Evolutionary conservation across 257 asterid genomes (phyloP).

Genomic region (Osmanthus fragrans): DNA sequence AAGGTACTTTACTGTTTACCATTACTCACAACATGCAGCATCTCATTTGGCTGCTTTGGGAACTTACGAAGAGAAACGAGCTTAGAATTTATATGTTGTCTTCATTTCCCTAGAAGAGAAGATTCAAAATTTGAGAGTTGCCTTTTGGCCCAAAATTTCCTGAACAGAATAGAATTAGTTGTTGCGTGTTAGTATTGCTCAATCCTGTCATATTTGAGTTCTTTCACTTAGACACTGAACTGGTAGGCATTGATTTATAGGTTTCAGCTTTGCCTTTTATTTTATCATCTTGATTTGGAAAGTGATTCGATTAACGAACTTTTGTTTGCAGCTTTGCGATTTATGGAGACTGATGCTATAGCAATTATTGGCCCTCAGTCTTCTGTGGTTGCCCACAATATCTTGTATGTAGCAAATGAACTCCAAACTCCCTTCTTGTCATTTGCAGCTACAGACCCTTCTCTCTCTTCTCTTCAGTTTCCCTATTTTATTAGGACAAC

Average conservation of each 20-base stretch:
- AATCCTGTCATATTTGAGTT: background rate
- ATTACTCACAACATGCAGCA: too few species aligned
- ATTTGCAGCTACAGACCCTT: conserved; percentile 87
- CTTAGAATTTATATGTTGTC: too few species aligned
- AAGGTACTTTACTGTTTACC: conserved; percentile 48
- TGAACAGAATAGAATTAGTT: background rate
- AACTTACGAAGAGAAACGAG: too few species aligned
- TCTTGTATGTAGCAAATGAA: conserved; percentile 68
- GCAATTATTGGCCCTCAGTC: conserved; percentile 89
- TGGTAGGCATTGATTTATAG: background rate
- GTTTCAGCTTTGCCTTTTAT: background rate
- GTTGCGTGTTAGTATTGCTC: background rate
- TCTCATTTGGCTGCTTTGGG: too few species aligned
- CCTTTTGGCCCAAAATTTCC: too few species aligned
- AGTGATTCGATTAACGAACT: conserved; percentile 3
- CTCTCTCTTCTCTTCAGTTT: conserved; percentile 71
- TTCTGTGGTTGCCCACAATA: conserved; percentile 72
- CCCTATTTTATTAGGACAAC: conserved; percentile 79
- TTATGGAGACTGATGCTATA: conserved; percentile 63
- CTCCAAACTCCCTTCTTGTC: conserved; percentile 76
- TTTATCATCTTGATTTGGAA: conserved; percentile 1
- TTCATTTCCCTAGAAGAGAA: too few species aligned
- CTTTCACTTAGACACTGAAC: background rate
- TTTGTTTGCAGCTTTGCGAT: conserved; percentile 47
- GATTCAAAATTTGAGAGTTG: too few species aligned